phyloP scores from a whole-genome alignment of 2,329 filamentous ascomycete species.

The Westerdykella aurantiaca region DNA sequence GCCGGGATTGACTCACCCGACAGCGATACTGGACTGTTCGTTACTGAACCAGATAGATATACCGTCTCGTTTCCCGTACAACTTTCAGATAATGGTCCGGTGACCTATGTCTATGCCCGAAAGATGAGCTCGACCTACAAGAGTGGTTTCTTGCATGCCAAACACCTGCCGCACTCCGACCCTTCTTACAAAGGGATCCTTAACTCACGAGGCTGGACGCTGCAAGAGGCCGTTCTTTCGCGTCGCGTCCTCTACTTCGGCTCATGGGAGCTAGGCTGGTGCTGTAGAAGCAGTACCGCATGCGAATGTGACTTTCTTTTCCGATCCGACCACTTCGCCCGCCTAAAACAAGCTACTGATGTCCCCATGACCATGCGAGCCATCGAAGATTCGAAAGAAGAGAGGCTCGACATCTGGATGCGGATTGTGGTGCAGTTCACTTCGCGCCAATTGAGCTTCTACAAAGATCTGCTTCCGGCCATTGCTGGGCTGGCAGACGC shows the following conservation, averaged over 20 bases:
- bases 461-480: too few species aligned
- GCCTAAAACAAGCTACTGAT: too few species aligned
- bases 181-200: too few species aligned
- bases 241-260: conserved; percentile 12
- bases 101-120: neutral
- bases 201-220: conserved; percentile 4
- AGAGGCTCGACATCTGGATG: too few species aligned
- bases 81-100: neutral
- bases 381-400: too few species aligned
- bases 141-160: neutral
- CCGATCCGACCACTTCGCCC: too few species aligned
- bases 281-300: neutral
- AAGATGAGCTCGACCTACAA: neutral
- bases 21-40: neutral
- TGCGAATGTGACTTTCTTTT: too few species aligned
- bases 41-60: too few species aligned
- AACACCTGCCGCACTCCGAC: neutral
- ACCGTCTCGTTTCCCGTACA: neutral
- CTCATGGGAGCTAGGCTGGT: conserved; percentile 14
- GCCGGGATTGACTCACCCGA: conserved; percentile 6
- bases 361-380: too few species aligned
- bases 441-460: too few species aligned
- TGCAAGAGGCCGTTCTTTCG: conserved; percentile 10
- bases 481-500: too few species aligned
- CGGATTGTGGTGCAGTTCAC: too few species aligned